Evolutionary conservation across 768 basidiomycete genomes (phyloP).

Genomic region (Termitomyces sp.): DNA sequence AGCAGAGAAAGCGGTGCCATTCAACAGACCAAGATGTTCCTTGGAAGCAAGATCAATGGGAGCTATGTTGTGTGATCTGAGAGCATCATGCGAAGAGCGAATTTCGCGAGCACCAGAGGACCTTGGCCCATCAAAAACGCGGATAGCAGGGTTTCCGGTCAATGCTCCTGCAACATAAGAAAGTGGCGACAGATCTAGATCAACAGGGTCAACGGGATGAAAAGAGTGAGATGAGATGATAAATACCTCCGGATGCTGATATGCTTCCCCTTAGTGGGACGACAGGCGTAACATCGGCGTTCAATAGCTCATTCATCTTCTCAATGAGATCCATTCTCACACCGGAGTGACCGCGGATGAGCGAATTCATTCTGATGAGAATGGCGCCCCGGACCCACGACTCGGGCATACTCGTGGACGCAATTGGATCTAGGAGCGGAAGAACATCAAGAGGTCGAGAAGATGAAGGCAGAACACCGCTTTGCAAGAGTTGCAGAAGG

Average conservation of each 20-base stretch:
- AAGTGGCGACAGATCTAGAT: conserved; percentile 66
- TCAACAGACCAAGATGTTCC: conserved; percentile 76
- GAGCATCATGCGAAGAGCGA: conserved; percentile 50
- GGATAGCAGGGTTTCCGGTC: conserved; percentile 75
- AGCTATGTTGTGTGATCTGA: conserved; percentile 52
- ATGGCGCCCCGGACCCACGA: conserved; percentile 88
- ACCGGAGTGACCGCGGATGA: conserved; percentile 85
- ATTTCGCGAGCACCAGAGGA: conserved; percentile 46
- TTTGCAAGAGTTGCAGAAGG: conserved; percentile 82
- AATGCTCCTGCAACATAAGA: conserved; percentile 81
- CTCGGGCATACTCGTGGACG: conserved; percentile 74
- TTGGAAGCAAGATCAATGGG: conserved; percentile 69
- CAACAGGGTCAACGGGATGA: not conserved
- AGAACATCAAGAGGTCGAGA: conserved; percentile 42
- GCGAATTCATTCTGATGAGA: conserved; percentile 82
- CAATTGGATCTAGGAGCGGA: conserved; percentile 66
- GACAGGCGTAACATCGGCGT: conserved; percentile 68
- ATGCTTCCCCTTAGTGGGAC: conserved; percentile 84
- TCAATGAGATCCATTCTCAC: conserved; percentile 78
- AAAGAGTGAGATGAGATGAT: conserved; percentile 6
- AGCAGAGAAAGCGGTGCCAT: conserved; percentile 84
- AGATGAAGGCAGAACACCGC: conserved; percentile 65
- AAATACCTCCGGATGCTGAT: conserved; percentile 73
- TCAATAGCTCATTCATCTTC: conserved; percentile 70
- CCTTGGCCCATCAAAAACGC: conserved; percentile 55